Conservation (phyloP, 768 basidiomycete genomes). For the Amanita exitialis region DNA sequence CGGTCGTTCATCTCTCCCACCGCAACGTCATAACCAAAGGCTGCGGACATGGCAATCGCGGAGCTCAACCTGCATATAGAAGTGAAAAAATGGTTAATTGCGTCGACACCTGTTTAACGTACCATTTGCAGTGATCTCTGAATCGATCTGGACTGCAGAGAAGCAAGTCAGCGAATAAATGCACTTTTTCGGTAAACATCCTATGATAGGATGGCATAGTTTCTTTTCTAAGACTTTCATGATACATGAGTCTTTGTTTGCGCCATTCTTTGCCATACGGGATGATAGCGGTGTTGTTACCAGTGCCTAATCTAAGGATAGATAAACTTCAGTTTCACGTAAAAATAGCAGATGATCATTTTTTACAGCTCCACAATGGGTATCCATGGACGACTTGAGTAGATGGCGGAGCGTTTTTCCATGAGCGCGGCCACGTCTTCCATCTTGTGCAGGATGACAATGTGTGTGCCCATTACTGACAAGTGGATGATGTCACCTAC, state of each 20-base stretch:
- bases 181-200: not conserved
- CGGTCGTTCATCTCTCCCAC: slow-evolving; percentile 12
- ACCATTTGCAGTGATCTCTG: not conserved
- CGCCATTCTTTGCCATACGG: slow-evolving; percentile 1
- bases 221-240: not conserved
- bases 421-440: slow-evolving; percentile 15
- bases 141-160: not conserved
- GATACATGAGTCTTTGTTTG: not conserved
- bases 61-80: slow-evolving; percentile 19
- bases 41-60: slow-evolving; percentile 21
- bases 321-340: not conserved
- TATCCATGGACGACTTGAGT: slow-evolving; percentile 16
- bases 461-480: slow-evolving; percentile 12
- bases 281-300: slow-evolving; percentile 7
- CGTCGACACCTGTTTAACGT: not conserved
- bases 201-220: not conserved
- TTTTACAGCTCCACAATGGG: slow-evolving; percentile 13
- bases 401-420: slow-evolving; percentile 17
- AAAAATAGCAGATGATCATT: not conserved
- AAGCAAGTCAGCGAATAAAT: not conserved
- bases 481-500: slow-evolving; percentile 19
- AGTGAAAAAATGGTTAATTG: not conserved
- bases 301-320: slow-evolving; percentile 9
- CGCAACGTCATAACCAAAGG: slow-evolving; percentile 22
- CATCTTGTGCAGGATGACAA: slow-evolving; percentile 15